phyloP scores from a whole-genome alignment of 805 yeast species.

The Yamadazyma sp. region DNA sequence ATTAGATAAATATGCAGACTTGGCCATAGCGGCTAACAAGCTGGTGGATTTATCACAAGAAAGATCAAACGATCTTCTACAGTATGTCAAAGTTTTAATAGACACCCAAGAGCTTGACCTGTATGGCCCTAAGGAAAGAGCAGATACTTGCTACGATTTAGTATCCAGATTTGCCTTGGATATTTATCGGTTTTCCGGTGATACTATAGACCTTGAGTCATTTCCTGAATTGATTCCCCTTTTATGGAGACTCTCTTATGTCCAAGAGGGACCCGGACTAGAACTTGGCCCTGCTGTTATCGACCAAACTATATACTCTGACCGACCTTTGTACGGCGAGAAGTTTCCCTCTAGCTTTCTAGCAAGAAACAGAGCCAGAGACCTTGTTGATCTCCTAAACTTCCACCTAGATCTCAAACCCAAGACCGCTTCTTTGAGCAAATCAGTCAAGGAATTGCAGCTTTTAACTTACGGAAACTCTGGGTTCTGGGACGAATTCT shows the following conservation, averaged over 20 bases:
- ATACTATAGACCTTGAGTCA: conserved; percentile 23
- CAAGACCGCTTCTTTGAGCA: conserved; percentile 9
- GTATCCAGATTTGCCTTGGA: conserved; percentile 29
- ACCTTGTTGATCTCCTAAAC: conserved; percentile 27
- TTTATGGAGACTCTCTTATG: conserved; percentile 32
- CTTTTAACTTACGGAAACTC: conserved; percentile 40
- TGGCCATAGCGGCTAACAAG: conserved; percentile 14
- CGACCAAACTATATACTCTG: conserved; percentile 23
- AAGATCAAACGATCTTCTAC: conserved; percentile 28
- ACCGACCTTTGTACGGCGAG: conserved; percentile 10
- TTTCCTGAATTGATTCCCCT: conserved; percentile 33
- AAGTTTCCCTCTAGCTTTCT: conserved; percentile 13
- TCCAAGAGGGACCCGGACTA: not conserved
- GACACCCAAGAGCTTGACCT: conserved; percentile 28
- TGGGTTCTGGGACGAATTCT: conserved; percentile 37
- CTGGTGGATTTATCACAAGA: conserved; percentile 14
- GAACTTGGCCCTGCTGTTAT: conserved; percentile 25
- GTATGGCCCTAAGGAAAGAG: conserved; percentile 5
- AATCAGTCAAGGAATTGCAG: conserved; percentile 31
- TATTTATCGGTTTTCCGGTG: conserved; percentile 26
- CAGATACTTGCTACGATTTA: conserved; percentile 23
- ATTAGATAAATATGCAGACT: conserved; percentile 28
- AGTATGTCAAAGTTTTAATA: conserved; percentile 31
- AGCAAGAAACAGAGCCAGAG: conserved; percentile 31
- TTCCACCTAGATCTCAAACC: conserved; percentile 17